Percentiles rank a stretch among this genome's conserved stretches.
These are phyloP conservation scores for Rhodotorula babjevae DNA, from an alignment of 768 basidiomycete species.

Conservation along the genomic window DNA sequence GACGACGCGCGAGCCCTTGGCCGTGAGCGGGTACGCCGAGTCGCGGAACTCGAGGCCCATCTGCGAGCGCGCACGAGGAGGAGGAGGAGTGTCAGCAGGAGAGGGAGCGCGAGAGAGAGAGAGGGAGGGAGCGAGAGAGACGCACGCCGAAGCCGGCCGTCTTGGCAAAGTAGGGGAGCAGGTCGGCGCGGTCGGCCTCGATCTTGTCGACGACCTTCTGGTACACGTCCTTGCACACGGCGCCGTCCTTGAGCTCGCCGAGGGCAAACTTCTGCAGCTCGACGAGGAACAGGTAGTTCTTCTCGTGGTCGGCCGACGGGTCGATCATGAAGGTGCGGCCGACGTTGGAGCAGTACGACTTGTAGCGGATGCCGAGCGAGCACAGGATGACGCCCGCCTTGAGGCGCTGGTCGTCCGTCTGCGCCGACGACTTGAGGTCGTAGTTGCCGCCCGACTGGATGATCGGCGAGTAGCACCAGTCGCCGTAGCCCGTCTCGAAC, in stretches of 20 bases:
- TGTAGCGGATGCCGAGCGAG: slow-evolving; percentile 83
- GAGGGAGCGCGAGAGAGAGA: background rate
- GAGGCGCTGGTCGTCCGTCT: slow-evolving; percentile 76
- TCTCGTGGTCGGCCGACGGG: slow-evolving; percentile 85
- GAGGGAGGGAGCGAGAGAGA: background rate
- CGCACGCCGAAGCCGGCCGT: slow-evolving; percentile 69
- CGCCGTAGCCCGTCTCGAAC: slow-evolving; percentile 84
- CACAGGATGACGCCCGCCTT: slow-evolving; percentile 82
- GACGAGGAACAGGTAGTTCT: slow-evolving; percentile 72
- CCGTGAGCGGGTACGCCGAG: slow-evolving; percentile 69
- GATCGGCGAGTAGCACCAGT: slow-evolving; percentile 92
- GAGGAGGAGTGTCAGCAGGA: background rate
- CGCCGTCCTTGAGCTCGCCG: slow-evolving; percentile 71
- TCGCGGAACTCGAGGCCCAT: slow-evolving; percentile 96
- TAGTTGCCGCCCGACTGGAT: slow-evolving; percentile 91
- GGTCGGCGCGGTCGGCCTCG: slow-evolving; percentile 69
- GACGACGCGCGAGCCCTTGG: slow-evolving; percentile 69
- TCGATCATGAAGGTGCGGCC: slow-evolving; percentile 94
- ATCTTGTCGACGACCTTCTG: slow-evolving; percentile 66
- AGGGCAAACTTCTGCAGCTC: slow-evolving; percentile 72
- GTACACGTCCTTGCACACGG: slow-evolving; percentile 72
- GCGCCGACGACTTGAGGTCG: slow-evolving; percentile 78
- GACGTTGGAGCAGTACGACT: slow-evolving; percentile 85
- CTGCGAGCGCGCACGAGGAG: slow-evolving; percentile 50
- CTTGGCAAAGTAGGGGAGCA: slow-evolving; percentile 81